A percentile compares a stretch with the other conserved stretches of the same genome.
Conservation (phyloP, 306 rosid species). For the Lupinus albus region DNA sequence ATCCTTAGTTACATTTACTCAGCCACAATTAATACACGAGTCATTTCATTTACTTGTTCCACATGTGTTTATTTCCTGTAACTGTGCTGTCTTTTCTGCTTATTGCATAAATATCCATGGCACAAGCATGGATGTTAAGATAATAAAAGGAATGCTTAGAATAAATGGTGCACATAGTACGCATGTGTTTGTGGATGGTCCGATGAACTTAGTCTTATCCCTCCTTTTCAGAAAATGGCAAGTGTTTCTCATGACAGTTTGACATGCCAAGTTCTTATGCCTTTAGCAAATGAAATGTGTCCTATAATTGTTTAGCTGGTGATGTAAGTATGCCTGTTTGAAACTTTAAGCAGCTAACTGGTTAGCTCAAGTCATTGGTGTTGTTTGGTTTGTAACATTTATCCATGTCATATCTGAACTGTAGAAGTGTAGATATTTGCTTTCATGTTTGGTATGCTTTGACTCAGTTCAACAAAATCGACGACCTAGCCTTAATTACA, state of each 20-base stretch:
- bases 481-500: too few species aligned
- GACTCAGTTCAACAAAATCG: background rate
- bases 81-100: constrained; percentile 6
- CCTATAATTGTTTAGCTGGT: constrained; percentile 2
- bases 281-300: constrained; percentile 22
- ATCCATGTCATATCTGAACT: constrained; percentile 3
- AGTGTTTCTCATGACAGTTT: background rate
- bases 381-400: constrained; percentile 4
- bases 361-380: constrained; percentile 13
- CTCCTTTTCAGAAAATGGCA: constrained; percentile 1
- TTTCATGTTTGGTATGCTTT: background rate
- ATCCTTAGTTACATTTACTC: constrained; percentile 19
- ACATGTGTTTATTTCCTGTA: constrained; percentile 1
- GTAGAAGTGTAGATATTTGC: background rate
- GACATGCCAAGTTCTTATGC: constrained; percentile 15
- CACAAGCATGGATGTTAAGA: background rate
- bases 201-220: background rate
- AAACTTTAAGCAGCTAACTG: constrained; percentile 7
- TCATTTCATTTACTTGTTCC: too few species aligned
- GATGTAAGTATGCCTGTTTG: background rate
- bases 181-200: background rate
- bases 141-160: background rate
- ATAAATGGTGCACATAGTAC: background rate
- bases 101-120: constrained; percentile 13
- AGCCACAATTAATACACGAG: too few species aligned